Conservation (phyloP, 2,329 filamentous ascomycete genomes). For the Chalara sp. region DNA sequence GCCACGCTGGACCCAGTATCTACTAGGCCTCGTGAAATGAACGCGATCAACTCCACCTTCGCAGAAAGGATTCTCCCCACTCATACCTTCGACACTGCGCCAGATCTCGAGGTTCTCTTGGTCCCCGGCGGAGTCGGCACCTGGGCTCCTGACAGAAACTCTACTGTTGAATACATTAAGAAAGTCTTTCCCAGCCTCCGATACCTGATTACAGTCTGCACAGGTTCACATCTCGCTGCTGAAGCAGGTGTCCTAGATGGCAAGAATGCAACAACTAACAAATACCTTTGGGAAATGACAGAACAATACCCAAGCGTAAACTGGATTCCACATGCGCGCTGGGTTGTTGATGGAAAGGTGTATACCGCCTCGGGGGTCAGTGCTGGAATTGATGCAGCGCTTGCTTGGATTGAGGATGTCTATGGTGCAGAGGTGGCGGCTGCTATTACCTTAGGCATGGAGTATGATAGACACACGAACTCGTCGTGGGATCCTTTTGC, state of each 20-base stretch:
- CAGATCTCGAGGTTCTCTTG: not conserved
- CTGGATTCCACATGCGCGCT: not conserved
- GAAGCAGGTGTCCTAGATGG: not conserved
- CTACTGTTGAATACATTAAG: not conserved
- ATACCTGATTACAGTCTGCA: not conserved
- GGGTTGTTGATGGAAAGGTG: not conserved
- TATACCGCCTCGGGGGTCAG: not conserved
- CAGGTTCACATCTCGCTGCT: not conserved
- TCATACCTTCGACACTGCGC: not conserved
- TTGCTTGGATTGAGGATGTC: not conserved
- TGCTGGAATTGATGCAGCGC: not conserved
- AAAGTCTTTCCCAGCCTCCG: not conserved
- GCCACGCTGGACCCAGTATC: not conserved
- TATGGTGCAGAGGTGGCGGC: not conserved
- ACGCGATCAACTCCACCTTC: not conserved
- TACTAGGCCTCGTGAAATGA: not conserved
- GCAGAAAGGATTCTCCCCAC: not conserved
- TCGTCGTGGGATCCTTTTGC: not conserved
- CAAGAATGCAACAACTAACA: not conserved
- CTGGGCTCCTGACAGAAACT: no score
- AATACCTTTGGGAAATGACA: not conserved
- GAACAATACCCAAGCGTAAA: not conserved
- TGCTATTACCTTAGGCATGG: not conserved
- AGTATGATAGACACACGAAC: not conserved
- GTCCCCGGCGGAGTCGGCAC: not conserved